phyloP scores from a whole-genome alignment of 1,139 yeast genomes.

The Candida mesenterica region DNA sequence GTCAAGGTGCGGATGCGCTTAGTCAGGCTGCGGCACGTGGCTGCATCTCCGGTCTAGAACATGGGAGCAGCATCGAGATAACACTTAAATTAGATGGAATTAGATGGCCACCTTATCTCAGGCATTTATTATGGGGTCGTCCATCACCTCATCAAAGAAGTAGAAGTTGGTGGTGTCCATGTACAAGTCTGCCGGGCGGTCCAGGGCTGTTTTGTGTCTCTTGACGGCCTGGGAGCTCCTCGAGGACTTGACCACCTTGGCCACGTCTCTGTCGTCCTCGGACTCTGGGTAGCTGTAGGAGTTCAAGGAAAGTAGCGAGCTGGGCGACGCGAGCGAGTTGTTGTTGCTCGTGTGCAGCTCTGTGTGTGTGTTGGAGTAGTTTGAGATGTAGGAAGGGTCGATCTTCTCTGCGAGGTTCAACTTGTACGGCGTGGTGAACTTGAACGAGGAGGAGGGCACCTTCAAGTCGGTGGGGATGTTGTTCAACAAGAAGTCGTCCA shows the following conservation, averaged over 20 bases:
- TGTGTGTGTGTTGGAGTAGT: constrained; percentile 6
- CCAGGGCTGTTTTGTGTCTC: constrained; percentile 1
- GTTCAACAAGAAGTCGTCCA: constrained; percentile 40
- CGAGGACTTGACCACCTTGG: too few species aligned
- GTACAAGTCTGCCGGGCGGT: constrained; percentile 7
- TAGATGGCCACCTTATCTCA: too few species aligned
- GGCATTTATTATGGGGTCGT: constrained; percentile 19
- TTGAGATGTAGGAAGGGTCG: too few species aligned
- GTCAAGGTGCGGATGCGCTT: too few species aligned
- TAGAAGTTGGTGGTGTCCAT: constrained; percentile 19
- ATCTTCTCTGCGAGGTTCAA: constrained; percentile 3
- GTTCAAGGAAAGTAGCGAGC: constrained; percentile 33
- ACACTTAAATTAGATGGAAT: too few species aligned
- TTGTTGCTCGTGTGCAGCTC: constrained; percentile 9
- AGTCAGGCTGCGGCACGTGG: too few species aligned
- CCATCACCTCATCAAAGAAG: constrained; percentile 31
- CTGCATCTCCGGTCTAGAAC: too few species aligned
- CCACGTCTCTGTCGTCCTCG: constrained; percentile 16
- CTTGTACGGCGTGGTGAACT: constrained; percentile 7
- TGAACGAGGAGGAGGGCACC: constrained; percentile 10
- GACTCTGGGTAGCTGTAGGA: constrained; percentile 24
- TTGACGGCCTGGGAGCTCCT: constrained; percentile 6
- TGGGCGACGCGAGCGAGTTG: constrained; percentile 34
- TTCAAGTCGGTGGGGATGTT: constrained; percentile 31
- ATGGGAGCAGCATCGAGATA: too few species aligned